Evolutionary conservation across 257 asterid genomes (phyloP).

Genomic region (Solanum virginianum): DNA sequence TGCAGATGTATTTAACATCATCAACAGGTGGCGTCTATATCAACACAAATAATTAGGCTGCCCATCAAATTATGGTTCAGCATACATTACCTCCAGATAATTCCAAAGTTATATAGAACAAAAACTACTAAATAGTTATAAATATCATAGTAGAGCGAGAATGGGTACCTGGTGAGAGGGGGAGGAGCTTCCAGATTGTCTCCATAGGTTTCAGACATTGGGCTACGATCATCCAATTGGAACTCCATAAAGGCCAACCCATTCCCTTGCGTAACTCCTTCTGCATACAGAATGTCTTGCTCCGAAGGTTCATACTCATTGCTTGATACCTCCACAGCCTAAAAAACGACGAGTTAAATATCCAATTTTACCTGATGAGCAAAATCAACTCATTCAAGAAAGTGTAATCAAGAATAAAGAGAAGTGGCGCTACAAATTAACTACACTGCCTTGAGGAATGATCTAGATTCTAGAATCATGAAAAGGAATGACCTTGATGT

Average conservation of each 20-base stretch:
- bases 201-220: slow-evolving; percentile 77
- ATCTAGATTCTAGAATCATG: not conserved
- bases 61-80: not conserved
- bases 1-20: not conserved
- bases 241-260: slow-evolving; percentile 94
- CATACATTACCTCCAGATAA: not conserved
- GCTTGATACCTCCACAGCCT: slow-evolving; percentile 97
- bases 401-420: not conserved
- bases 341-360: not conserved
- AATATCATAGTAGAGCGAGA: not conserved
- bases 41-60: not conserved
- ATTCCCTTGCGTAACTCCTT: slow-evolving; percentile 92
- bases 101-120: not conserved
- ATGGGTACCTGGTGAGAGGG: slow-evolving; percentile 51
- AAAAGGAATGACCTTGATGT: not conserved
- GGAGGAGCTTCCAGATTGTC: slow-evolving; percentile 68
- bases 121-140: not conserved
- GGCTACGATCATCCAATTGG: slow-evolving; percentile 87
- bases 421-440: not conserved
- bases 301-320: slow-evolving; percentile 92
- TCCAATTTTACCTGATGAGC: not conserved
- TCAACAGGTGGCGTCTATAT: not conserved
- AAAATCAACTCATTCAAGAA: not conserved
- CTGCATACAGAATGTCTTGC: slow-evolving; percentile 78
- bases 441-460: not conserved